Percentiles rank a stretch among this genome's conserved stretches.
These are phyloP conservation scores for Schizosaccharomyces lindneri DNA, from an alignment of 805 yeast genomes.

Conservation along the genomic window DNA sequence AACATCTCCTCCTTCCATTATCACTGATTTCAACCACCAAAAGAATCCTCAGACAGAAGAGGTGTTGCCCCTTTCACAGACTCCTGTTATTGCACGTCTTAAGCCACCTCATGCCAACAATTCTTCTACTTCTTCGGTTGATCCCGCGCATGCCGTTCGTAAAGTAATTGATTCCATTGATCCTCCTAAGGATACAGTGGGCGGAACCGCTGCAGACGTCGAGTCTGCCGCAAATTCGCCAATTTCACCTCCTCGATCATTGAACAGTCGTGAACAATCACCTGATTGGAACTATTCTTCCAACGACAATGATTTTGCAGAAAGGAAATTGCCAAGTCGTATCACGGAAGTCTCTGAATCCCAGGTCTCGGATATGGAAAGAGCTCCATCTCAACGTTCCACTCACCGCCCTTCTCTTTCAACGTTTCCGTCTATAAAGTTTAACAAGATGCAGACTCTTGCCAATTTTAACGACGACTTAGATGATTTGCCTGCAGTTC, in stretches of 20 bases:
- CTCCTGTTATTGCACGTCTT: background rate
- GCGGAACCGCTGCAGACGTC: background rate
- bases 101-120: background rate
- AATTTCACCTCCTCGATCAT: background rate
- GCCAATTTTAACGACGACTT: background rate
- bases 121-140: conserved; percentile 3
- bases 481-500: background rate
- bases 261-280: background rate
- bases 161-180: background rate
- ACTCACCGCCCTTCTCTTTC: background rate
- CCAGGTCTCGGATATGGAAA: background rate
- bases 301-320: background rate
- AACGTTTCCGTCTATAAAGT: background rate
- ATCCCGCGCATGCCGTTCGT: conserved; percentile 3
- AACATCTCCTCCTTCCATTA: background rate
- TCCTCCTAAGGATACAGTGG: background rate
- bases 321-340: background rate
- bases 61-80: too few species aligned
- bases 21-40: background rate
- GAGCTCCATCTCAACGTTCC: background rate
- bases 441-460: background rate
- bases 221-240: background rate
- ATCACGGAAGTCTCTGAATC: background rate
- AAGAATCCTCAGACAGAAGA: background rate
- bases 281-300: background rate